Conservation (phyloP, 2,329 filamentous ascomycete species). For the Trichophyton rubrum region DNA sequence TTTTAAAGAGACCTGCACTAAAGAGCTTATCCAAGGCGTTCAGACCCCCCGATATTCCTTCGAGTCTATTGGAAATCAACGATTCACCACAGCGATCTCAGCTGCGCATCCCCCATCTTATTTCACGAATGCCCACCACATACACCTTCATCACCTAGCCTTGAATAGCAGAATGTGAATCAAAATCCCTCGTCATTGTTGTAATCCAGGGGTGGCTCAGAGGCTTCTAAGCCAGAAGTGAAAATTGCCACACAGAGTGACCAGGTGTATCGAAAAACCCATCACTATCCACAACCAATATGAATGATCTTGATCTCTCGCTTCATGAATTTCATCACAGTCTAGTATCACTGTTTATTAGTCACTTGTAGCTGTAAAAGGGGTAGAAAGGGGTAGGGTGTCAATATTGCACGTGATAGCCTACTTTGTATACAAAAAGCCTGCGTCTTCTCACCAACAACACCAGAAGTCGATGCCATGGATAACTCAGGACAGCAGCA, state of each 20-base stretch:
- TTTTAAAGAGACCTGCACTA: no score
- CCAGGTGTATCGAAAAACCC: background rate
- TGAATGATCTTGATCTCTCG: background rate
- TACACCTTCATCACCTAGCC: no score
- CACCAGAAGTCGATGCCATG: background rate
- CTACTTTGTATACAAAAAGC: constrained; percentile 2
- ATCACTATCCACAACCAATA: background rate
- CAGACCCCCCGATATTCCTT: no score
- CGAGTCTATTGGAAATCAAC: no score
- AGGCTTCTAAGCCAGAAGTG: background rate
- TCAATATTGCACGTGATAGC: background rate
- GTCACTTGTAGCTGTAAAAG: background rate
- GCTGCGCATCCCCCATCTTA: no score
- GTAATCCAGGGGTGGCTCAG: background rate
- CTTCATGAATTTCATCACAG: background rate
- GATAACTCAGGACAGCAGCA: background rate
- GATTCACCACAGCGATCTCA: no score
- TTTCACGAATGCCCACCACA: no score
- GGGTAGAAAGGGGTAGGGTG: background rate
- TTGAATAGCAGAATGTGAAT: no score
- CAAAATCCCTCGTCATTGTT: background rate
- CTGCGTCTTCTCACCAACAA: background rate
- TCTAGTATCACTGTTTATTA: background rate
- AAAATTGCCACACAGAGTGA: background rate
- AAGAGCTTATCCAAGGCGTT: no score